Base-by-base conservation (phyloP, 2,329 filamentous ascomycete genomes). In the Penicillium brasilianum region DNA sequence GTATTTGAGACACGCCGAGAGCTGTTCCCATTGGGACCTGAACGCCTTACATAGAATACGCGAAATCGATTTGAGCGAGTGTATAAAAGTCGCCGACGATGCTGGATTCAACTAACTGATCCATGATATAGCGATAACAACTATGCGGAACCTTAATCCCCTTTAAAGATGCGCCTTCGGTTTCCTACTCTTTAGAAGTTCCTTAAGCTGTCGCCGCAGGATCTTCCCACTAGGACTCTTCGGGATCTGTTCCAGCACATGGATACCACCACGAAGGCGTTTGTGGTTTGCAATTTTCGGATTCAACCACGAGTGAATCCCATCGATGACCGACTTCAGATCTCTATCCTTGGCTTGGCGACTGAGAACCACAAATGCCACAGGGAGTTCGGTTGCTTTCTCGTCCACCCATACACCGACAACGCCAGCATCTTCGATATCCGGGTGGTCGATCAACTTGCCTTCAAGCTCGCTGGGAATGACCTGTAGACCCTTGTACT, bases 221-320 rank as follows among this genome's bases (percentile, higher is more conserved):
- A 73, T 73, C 63, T 77, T 77, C 39, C 76, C 74, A 48, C 72
- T 70, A 3, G 70, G 69, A 58, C 71, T 76, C 43, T 75, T 70
- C 0, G 75, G 74, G 20, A 77, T 72, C 22, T 67, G 68, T 43
- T 74, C 63, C 14, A 76, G 51, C 20, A 76, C 72, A 43, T 64
- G 61, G 6, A 77, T 70, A 0, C 74, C 75, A 2, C 74, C 75
- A 4, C 74, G 63, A 51, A 76, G 60, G 49, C 68, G 61, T 62
- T 77, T 77, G 55, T 77, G 72, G 48, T 64, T 67, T 2, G 72
- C 72, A 6, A 76, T 67, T 34, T 66, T 69, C 37, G 66, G 62
- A 5, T 67, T 68, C 41, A 76, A 34, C 66, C 67, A 69, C 8
- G 59, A 50, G 32, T 67, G 59, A 18, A 68, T 65, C 4, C 37